A percentile compares a stretch with the other conserved stretches of the same genome.
phyloP scores from a whole-genome alignment of 2,329 filamentous ascomycete species.

The Clonostachys rhizophaga region DNA sequence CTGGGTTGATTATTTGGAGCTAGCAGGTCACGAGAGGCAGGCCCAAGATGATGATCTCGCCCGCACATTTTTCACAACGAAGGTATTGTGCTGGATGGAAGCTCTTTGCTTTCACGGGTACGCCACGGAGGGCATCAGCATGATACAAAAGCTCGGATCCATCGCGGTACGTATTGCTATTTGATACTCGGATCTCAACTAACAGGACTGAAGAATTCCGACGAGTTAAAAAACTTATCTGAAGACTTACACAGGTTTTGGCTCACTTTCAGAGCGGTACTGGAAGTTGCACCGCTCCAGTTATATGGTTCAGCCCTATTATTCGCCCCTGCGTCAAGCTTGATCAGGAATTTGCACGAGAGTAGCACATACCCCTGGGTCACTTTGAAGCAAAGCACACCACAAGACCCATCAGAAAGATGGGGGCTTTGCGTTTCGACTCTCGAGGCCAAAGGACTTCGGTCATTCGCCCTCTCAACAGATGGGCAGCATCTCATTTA shows the following conservation, averaged over 20 bases:
- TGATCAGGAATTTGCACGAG: constrained; percentile 16
- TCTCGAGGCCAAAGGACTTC: background rate
- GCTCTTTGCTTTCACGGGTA: constrained; percentile 21
- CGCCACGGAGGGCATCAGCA: too few relatives aligned
- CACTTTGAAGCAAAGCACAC: constrained; percentile 21
- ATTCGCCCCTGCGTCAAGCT: constrained; percentile 14
- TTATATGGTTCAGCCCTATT: constrained; percentile 1
- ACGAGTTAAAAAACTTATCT: too few relatives aligned
- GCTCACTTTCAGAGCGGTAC: too few relatives aligned
- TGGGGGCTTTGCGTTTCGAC: constrained; percentile 6
- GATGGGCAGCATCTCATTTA: too few relatives aligned
- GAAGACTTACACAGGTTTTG: background rate
- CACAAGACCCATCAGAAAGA: constrained; percentile 20
- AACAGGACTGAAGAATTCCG: constrained; percentile 4
- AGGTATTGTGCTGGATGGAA: constrained; percentile 37
- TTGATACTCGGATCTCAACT: background rate
- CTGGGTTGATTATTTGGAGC: constrained; percentile 10
- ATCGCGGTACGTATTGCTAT: too few relatives aligned
- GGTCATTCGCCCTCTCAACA: too few relatives aligned
- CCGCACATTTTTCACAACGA: constrained; percentile 21
- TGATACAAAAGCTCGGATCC: too few relatives aligned
- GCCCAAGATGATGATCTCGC: constrained; percentile 12
- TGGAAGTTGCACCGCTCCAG: background rate
- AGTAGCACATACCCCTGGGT: constrained; percentile 18
- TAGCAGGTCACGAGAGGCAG: background rate